phyloP scores from a whole-genome alignment of 371 early-diverging fungal genomes.

The Apophysomyces trapeziformis region DNA sequence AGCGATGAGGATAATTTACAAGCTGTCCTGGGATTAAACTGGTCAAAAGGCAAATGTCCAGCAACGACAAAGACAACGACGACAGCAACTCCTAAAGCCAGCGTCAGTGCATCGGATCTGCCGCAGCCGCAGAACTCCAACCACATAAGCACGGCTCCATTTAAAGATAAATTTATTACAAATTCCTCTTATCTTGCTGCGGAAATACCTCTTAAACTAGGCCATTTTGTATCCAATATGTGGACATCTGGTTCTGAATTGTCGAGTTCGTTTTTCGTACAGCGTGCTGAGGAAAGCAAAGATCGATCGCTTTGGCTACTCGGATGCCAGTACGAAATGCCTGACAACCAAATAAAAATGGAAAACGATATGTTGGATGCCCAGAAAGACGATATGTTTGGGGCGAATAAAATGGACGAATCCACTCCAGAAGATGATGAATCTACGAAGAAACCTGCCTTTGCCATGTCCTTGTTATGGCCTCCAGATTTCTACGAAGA shows the following conservation, averaged over 20 bases:
- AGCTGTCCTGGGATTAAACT: background rate
- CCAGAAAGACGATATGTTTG: constrained; percentile 42
- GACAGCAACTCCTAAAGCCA: constrained; percentile 2
- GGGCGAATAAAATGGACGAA: background rate
- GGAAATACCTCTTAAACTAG: constrained; percentile 55
- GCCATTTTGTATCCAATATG: constrained; percentile 53
- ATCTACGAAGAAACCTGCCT: constrained; percentile 11
- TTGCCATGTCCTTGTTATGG: constrained; percentile 34
- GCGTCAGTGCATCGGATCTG: constrained; percentile 21
- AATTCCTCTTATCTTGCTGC: constrained; percentile 57
- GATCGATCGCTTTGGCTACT: constrained; percentile 39
- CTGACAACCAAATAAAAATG: constrained; percentile 26
- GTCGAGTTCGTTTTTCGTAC: constrained; percentile 28
- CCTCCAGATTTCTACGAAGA: constrained; percentile 69
- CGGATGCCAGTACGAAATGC: constrained; percentile 33
- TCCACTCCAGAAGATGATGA: constrained; percentile 1
- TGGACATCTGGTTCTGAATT: constrained; percentile 47
- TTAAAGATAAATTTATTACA: constrained; percentile 49
- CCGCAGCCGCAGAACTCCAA: constrained; percentile 58
- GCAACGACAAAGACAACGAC: constrained; percentile 12
- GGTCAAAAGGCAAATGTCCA: background rate
- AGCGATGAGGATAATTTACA: background rate
- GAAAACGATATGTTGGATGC: constrained; percentile 44
- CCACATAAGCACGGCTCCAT: constrained; percentile 47
- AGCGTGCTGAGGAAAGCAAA: constrained; percentile 16